Conservation (phyloP, 1,284 basidiomycete species). For the Marasmius fiardii region DNA sequence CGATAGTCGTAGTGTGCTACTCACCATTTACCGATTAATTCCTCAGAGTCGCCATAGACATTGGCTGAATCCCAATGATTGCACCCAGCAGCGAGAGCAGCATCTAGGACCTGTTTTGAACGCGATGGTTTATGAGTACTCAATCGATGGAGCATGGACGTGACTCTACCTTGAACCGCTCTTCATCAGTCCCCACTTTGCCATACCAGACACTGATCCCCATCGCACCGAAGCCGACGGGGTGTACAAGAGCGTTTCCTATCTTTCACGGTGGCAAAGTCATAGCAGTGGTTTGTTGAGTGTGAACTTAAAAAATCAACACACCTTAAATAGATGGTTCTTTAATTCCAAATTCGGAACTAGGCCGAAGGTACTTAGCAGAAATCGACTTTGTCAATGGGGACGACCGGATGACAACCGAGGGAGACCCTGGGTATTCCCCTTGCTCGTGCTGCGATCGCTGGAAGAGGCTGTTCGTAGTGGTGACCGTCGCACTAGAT, state of each 20-base stretch:
- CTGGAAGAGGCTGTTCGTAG: too few relatives aligned
- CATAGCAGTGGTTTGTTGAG: too few relatives aligned
- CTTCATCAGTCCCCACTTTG: conserved; percentile 26
- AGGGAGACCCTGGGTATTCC: too few relatives aligned
- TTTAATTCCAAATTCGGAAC: too few relatives aligned
- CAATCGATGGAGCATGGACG: too few relatives aligned
- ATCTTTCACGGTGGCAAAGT: conserved; percentile 9
- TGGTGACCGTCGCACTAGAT: too few relatives aligned
- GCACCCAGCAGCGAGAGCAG: conserved; percentile 33
- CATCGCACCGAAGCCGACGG: conserved; percentile 34
- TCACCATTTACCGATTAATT: conserved; percentile 42
- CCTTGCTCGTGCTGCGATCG: too few relatives aligned
- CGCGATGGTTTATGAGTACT: not conserved
- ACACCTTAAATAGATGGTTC: too few relatives aligned
- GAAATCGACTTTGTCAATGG: too few relatives aligned
- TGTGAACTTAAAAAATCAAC: too few relatives aligned
- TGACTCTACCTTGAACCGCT: conserved; percentile 28
- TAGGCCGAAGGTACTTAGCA: too few relatives aligned
- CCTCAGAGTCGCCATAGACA: conserved; percentile 41
- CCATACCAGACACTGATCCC: conserved; percentile 31
- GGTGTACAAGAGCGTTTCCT: conserved; percentile 20
- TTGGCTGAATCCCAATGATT: conserved; percentile 43
- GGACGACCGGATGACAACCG: too few relatives aligned
- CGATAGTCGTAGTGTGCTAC: not conserved
- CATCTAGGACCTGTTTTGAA: conserved; percentile 32